These are phyloP conservation scores for Aquilaria sinensis DNA, from an alignment of 345 rosid genomes.

Conservation along the genomic window DNA sequence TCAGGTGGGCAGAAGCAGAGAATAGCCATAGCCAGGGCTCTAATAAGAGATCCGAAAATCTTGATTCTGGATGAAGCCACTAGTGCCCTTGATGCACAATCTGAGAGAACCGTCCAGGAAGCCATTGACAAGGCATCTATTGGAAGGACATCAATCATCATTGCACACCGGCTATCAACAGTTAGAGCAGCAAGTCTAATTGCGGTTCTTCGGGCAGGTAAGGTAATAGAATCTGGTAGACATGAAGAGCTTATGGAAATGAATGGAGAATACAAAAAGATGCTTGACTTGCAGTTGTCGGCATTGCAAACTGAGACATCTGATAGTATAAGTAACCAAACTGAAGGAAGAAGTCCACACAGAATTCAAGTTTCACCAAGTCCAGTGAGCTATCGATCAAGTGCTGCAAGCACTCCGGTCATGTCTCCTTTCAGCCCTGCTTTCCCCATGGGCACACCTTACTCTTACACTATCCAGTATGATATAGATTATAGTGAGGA, in stretches of 20 bases:
- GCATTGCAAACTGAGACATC: constrained; percentile 21
- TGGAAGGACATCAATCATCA: constrained; percentile 56
- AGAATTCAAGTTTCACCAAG: constrained; percentile 30
- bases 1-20: constrained; percentile 81
- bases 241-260: constrained; percentile 40
- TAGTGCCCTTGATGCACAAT: constrained; percentile 62
- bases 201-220: constrained; percentile 50
- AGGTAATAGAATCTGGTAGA: constrained; percentile 55
- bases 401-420: constrained; percentile 33
- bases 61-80: constrained; percentile 69
- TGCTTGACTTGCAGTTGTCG: constrained; percentile 47
- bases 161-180: constrained; percentile 64
- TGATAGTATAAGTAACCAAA: constrained; percentile 13
- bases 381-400: constrained; percentile 39
- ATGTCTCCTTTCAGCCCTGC: constrained; percentile 53
- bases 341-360: constrained; percentile 20
- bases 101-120: constrained; percentile 56
- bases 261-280: constrained; percentile 29
- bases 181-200: constrained; percentile 41
- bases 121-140: constrained; percentile 54
- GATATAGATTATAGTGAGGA: constrained; percentile 34
- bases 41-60: constrained; percentile 58
- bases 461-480: constrained; percentile 38
- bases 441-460: constrained; percentile 50
- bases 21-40: constrained; percentile 64